phyloP scores from a whole-genome alignment of 257 asterid species.

The Nicotiana obtusifolia region DNA sequence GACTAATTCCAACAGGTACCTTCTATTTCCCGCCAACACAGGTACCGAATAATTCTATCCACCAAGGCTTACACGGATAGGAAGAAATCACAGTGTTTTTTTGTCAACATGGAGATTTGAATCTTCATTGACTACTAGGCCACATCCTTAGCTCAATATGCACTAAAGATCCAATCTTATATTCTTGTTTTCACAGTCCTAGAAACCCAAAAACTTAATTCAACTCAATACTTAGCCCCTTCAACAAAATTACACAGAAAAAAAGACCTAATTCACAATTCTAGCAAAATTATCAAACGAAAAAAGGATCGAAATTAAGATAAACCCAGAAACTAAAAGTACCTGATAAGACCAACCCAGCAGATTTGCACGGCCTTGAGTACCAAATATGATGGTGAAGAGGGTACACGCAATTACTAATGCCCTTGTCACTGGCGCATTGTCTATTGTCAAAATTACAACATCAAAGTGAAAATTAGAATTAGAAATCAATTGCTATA shows the following conservation, averaged over 20 bases:
- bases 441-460: slow-evolving; percentile 32
- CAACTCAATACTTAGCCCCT: neutral
- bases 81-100: no score
- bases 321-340: neutral
- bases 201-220: neutral
- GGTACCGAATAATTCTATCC: no score
- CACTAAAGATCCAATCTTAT: neutral
- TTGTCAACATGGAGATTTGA: no score
- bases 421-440: slow-evolving; percentile 82
- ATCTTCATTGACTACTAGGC: no score
- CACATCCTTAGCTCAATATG: neutral
- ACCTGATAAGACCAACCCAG: slow-evolving; percentile 85
- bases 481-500: neutral
- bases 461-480: neutral
- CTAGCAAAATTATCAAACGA: no score
- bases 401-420: slow-evolving; percentile 70
- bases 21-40: no score
- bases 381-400: slow-evolving; percentile 86
- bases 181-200: neutral
- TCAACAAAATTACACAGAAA: neutral
- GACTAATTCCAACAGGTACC: no score
- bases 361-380: slow-evolving; percentile 68
- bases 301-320: neutral
- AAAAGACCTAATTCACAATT: neutral
- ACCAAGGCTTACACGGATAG: no score